Percentiles rank a stretch among this genome's conserved stretches.
Evolutionary conservation across 176 grass and related monocot species (phyloP).

Genomic region (Oryza brachyantha): DNA sequence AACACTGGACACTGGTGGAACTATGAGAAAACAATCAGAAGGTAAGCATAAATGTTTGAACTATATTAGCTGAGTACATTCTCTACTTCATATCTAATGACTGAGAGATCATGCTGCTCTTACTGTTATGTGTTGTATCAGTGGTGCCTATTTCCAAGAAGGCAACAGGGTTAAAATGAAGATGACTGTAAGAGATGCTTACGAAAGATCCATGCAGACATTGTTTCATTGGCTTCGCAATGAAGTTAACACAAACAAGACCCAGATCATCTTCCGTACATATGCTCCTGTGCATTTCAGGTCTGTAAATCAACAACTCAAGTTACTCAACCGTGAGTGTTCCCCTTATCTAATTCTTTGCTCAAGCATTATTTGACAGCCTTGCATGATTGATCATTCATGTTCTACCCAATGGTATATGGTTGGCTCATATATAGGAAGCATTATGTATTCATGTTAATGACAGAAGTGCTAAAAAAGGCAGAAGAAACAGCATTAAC

Average conservation of each 20-base stretch:
- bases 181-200: conserved; percentile 71
- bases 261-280: conserved; percentile 81
- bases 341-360: conserved; percentile 10
- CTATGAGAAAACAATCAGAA: conserved; percentile 79
- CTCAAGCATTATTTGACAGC: conserved; percentile 18
- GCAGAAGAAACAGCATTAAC: too few relatives aligned
- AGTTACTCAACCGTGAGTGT: background rate
- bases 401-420: background rate
- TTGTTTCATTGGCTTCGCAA: conserved; percentile 68
- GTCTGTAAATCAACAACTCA: conserved; percentile 34
- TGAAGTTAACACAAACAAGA: conserved; percentile 80
- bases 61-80: background rate
- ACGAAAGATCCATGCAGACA: conserved; percentile 61
- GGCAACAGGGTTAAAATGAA: conserved; percentile 75
- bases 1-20: conserved; percentile 98
- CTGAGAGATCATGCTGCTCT: background rate
- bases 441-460: background rate
- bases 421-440: background rate
- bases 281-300: conserved; percentile 99
- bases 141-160: conserved; percentile 85
- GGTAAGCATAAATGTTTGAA: conserved; percentile 39
- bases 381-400: background rate
- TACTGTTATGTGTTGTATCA: conserved; percentile 37
- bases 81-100: background rate
- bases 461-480: background rate